Percentiles rank a stretch among this genome's conserved stretches.
phyloP scores from a whole-genome alignment of 352 stramenopile species.

The Pythium aristosporum region DNA sequence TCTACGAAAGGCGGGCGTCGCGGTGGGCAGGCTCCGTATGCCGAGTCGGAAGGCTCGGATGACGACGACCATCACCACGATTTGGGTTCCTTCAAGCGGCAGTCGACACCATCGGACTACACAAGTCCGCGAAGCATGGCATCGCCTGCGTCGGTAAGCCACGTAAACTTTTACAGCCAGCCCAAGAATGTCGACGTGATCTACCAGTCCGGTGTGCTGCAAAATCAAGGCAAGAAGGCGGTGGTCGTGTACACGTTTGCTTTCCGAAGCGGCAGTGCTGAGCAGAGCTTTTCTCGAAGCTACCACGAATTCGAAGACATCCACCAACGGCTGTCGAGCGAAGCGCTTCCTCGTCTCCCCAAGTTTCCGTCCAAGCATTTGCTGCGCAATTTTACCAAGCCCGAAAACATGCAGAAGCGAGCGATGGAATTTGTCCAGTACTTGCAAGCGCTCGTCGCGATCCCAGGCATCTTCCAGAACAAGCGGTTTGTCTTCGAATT shows the following conservation, averaged over 20 bases:
- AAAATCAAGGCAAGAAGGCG: constrained; percentile 63
- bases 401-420: constrained; percentile 86
- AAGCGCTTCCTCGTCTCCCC: constrained; percentile 38
- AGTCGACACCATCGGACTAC: constrained; percentile 3
- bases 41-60: constrained; percentile 13
- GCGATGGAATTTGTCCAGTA: constrained; percentile 77
- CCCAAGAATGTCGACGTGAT: constrained; percentile 34
- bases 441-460: constrained; percentile 58
- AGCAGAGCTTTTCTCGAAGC: constrained; percentile 58
- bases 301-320: constrained; percentile 78
- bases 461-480: constrained; percentile 50
- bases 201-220: constrained; percentile 53
- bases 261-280: constrained; percentile 34
- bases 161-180: constrained; percentile 10
- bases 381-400: constrained; percentile 75
- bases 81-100: not conserved
- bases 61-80: constrained; percentile 8
- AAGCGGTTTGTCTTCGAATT: constrained; percentile 70
- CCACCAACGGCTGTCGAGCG: constrained; percentile 44
- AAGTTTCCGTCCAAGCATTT: constrained; percentile 83
- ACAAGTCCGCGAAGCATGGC: constrained; percentile 25
- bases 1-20: not conserved
- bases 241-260: constrained; percentile 70
- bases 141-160: constrained; percentile 14
- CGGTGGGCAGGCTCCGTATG: not conserved